phyloP scores from a whole-genome alignment of 2,329 filamentous ascomycete species.

The Penicillium hordei region DNA sequence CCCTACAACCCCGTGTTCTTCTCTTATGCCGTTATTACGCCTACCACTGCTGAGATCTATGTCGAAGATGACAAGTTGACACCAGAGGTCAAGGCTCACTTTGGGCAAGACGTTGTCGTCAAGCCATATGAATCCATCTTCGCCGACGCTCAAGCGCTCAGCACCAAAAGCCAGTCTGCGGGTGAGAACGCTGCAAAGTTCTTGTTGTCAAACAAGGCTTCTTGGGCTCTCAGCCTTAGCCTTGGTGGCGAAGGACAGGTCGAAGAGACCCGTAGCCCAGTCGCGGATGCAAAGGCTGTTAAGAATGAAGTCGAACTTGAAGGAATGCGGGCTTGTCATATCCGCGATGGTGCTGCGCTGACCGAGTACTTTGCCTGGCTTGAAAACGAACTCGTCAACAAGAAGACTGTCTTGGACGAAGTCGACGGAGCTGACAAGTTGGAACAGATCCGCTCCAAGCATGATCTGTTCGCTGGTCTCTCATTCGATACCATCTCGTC shows the following conservation, averaged over 20 bases:
- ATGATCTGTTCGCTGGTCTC: conserved; percentile 78
- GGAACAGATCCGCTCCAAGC: conserved; percentile 60
- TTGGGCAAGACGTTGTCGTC: conserved; percentile 68
- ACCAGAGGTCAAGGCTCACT: conserved; percentile 65
- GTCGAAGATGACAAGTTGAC: conserved; percentile 77
- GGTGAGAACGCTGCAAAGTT: conserved; percentile 61
- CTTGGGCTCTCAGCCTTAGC: conserved; percentile 86
- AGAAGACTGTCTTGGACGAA: conserved; percentile 76
- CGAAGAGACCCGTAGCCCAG: conserved; percentile 81
- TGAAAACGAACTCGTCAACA: conserved; percentile 77
- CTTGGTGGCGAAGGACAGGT: conserved; percentile 83
- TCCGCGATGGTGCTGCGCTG: conserved; percentile 87
- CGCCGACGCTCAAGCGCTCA: conserved; percentile 68
- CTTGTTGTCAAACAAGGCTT: conserved; percentile 81
- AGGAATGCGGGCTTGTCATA: conserved; percentile 91
- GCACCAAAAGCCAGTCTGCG: conserved; percentile 43
- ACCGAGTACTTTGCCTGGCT: conserved; percentile 96
- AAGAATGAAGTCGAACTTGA: conserved; percentile 89
- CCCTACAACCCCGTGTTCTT: conserved; percentile 99
- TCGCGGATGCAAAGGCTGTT: conserved; percentile 87
- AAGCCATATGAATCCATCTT: conserved; percentile 84
- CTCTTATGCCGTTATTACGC: conserved; percentile 87
- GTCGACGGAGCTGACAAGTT: conserved; percentile 90
- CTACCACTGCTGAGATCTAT: conserved; percentile 73
- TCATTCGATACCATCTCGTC: conserved; percentile 97